A percentile compares a stretch with the other conserved stretches of the same genome.
Conservation (phyloP, 768 basidiomycete genomes). For the Agaricus blazei region DNA sequence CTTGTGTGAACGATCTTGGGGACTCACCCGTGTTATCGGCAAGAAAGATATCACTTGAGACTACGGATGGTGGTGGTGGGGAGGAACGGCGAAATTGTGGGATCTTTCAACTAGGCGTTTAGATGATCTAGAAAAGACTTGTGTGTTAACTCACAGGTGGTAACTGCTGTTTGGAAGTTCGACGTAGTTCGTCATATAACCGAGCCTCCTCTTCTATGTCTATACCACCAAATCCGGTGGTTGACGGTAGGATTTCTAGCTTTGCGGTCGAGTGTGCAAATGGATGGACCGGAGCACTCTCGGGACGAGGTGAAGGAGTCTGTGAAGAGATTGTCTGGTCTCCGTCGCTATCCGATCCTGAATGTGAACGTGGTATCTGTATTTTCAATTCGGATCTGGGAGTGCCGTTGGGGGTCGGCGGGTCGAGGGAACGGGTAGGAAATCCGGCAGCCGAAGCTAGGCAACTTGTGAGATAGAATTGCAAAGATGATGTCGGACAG, state of each 20-base stretch:
- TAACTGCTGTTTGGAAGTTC: constrained; percentile 26
- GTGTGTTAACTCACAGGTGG: not conserved
- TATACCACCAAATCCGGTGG: constrained; percentile 33
- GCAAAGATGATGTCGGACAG: too few relatives aligned
- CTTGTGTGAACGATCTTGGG: constrained; percentile 47
- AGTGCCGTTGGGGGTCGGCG: not conserved
- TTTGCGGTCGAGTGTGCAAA: constrained; percentile 42
- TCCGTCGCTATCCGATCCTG: not conserved
- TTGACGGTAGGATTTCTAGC: constrained; percentile 40
- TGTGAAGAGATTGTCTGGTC: not conserved
- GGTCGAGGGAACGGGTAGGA: constrained; percentile 2
- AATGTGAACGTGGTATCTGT: not conserved
- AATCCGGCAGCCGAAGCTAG: constrained; percentile 6
- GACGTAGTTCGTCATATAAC: constrained; percentile 61
- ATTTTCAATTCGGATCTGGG: not conserved
- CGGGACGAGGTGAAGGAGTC: constrained; percentile 4
- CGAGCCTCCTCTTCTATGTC: constrained; percentile 65
- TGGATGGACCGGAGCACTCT: constrained; percentile 26
- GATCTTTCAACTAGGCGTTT: not conserved
- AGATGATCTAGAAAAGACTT: not conserved
- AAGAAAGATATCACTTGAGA: constrained; percentile 68
- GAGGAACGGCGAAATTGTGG: constrained; percentile 18
- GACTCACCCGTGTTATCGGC: constrained; percentile 46
- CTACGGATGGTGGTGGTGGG: constrained; percentile 36
- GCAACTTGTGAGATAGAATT: too few relatives aligned